Percentiles rank a stretch among this genome's conserved stretches.
These are phyloP conservation scores for Ziziphus jujuba DNA, from an alignment of 306 rosid genomes.

Conservation along the genomic window DNA sequence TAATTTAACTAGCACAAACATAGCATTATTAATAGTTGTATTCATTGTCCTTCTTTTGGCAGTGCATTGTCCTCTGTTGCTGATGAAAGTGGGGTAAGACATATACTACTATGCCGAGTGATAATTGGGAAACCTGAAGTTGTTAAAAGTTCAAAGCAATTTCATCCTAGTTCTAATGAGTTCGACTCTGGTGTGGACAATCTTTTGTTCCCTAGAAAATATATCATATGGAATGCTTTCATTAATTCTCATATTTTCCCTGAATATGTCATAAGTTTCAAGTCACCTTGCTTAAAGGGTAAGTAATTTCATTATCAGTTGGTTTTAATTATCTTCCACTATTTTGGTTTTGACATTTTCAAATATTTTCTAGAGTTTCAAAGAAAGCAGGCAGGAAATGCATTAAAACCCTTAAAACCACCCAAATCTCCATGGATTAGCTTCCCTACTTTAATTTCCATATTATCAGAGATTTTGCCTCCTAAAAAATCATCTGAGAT, in stretches of 20 bases:
- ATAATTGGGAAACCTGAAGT: conserved; percentile 50
- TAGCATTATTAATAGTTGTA: no score
- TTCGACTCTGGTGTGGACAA: conserved; percentile 56
- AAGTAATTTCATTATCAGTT: not conserved
- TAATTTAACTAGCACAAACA: no score
- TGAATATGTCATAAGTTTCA: conserved; percentile 46
- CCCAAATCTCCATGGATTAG: conserved; percentile 30
- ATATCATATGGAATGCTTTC: conserved; percentile 48
- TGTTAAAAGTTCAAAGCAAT: conserved; percentile 46
- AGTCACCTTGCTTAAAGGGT: conserved; percentile 23
- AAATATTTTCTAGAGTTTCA: conserved; percentile 33
- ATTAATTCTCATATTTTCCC: conserved; percentile 57
- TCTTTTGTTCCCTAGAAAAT: conserved; percentile 31
- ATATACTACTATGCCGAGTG: conserved; percentile 53
- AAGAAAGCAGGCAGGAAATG: conserved; percentile 16
- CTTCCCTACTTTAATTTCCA: conserved; percentile 36
- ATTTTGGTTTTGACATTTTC: not conserved
- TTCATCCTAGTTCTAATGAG: conserved; percentile 38
- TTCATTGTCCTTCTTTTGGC: no score
- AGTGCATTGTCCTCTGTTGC: conserved; percentile 36
- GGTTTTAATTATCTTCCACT: not conserved
- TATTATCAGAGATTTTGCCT: conserved; percentile 31
- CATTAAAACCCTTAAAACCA: conserved; percentile 4
- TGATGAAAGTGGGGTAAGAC: conserved; percentile 49
- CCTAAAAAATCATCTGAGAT: conserved; percentile 36